Evolutionary conservation across 2,329 filamentous ascomycete genomes (phyloP), one percentile per base, ranked within the genome.

Genomic region (Alternaria rosae): DNA sequence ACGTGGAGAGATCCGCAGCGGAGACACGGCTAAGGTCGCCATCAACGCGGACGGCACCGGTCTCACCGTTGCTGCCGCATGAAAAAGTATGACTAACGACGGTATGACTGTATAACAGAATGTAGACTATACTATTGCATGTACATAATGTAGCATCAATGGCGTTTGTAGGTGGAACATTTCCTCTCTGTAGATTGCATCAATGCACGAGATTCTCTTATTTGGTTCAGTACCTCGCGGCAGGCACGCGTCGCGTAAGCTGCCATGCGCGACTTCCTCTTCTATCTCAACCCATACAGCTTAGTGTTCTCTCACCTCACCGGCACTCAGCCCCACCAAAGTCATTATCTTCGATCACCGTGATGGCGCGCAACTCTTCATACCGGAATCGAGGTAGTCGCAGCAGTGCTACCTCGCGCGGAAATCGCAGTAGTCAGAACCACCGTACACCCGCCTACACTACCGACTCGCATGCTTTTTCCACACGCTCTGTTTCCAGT

Each of bases 1-100:
- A 71, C 86, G 91, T 57, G 95, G 95, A 20, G 84, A 93, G 78
- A 81, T 98, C 62, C 91, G 89, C 79, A 87, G 84, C 60, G 93
- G 93, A 1, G 89, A 97, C 72, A 86, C 82, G 3, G 94, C 91
- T 5, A 85, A 85, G 61, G 91, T 97, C 12, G 83, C 82, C 51
- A 84, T 97, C 60, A 90, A 87, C 55, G 85, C 87, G 12, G 88
- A 74, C 35, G 64, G 62, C 2, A 68, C 63, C 35, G 76, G 76
- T 7, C 70, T 80, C 6, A 45, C 48, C 23, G 69, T 77, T n/a
- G 43, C 57, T 48, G 62, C 67, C 15, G 54, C 62, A 44, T 69
- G 43, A 70, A 25, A 6, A 8, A n/a, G 53, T 45, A 56, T 47
- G 57, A 48, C 55, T 70, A 51, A 72, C 48, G 69, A 74, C 11